Percentiles rank a stretch among this genome's conserved stretches.
These are phyloP conservation scores for Zasmidium citrigriseum DNA, from an alignment of 2,329 filamentous ascomycete genomes.

Conservation along the genomic window DNA sequence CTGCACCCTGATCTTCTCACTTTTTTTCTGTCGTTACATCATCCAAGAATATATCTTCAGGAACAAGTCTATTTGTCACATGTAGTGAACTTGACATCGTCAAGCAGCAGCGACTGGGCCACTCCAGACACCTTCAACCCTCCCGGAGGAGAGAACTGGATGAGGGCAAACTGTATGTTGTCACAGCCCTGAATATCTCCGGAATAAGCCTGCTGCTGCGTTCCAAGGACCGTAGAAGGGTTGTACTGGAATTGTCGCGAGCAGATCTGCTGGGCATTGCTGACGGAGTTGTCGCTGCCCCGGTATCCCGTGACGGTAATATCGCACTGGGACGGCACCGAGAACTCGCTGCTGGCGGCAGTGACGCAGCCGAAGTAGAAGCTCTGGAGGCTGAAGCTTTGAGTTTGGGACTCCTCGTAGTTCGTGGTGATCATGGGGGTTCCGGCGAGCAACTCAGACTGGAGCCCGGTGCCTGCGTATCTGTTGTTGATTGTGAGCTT, in stretches of 20 bases:
- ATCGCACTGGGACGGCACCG: conserved; percentile 2
- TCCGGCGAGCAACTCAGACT: not conserved
- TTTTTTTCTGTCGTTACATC: no score
- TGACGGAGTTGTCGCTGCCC: conserved; percentile 10
- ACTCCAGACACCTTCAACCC: not conserved
- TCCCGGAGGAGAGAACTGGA: conserved; percentile 4
- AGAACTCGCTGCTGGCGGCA: not conserved
- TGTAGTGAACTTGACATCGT: not conserved
- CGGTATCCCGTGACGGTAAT: conserved; percentile 7
- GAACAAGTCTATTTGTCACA: not conserved
- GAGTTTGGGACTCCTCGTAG: not conserved
- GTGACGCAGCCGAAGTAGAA: conserved; percentile 10
- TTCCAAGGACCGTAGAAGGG: conserved; percentile 2
- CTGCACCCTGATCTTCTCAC: no score
- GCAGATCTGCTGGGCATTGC: conserved; percentile 9
- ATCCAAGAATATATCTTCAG: no score
- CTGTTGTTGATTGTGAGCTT: no score
- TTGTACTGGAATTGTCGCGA: conserved; percentile 9
- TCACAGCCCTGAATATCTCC: conserved; percentile 1
- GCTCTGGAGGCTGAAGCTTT: conserved; percentile 8
- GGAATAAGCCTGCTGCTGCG: conserved; percentile 6
- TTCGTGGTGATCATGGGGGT: not conserved
- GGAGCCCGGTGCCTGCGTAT: not conserved
- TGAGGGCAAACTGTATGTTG: conserved; percentile 3
- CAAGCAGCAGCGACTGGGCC: not conserved